These are phyloP conservation scores for Juglanconis juglandina DNA, from an alignment of 2,329 filamentous ascomycete genomes.

Conservation along the genomic window DNA sequence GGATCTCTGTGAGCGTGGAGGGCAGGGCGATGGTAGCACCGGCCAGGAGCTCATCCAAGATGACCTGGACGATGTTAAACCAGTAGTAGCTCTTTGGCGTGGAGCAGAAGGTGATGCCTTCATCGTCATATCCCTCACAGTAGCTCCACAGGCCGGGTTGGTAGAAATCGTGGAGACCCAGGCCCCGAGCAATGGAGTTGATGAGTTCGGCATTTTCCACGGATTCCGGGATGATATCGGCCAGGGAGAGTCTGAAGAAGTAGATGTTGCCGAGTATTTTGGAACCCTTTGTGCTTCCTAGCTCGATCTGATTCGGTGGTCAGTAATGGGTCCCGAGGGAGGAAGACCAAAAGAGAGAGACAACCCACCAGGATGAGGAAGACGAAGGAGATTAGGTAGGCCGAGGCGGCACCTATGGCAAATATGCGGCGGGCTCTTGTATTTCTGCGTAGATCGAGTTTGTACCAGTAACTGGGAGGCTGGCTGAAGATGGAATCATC, in stretches of 20 bases:
- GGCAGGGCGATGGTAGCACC: constrained; percentile 83
- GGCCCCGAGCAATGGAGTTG: constrained; percentile 80
- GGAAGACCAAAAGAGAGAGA: neutral
- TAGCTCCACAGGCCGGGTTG: constrained; percentile 89
- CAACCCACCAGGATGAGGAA: constrained; percentile 70
- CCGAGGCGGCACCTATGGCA: constrained; percentile 61
- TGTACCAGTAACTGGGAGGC: constrained; percentile 16
- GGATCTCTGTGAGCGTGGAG: constrained; percentile 66
- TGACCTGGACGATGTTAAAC: constrained; percentile 85
- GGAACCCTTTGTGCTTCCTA: constrained; percentile 67
- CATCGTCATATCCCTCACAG: constrained; percentile 77
- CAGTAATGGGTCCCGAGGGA: neutral
- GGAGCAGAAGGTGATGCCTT: constrained; percentile 75
- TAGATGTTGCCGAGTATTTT: constrained; percentile 65
- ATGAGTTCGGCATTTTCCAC: constrained; percentile 72
- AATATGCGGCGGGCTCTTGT: constrained; percentile 57
- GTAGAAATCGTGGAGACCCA: constrained; percentile 93
- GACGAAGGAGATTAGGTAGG: constrained; percentile 71
- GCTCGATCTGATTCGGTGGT: constrained; percentile 45
- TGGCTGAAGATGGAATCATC: constrained; percentile 10
- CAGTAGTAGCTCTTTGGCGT: constrained; percentile 69
- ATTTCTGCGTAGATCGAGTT: constrained; percentile 37
- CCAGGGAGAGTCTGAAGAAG: constrained; percentile 80
- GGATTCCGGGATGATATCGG: constrained; percentile 72
- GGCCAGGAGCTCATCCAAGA: constrained; percentile 74